phyloP scores from a whole-genome alignment of 2,329 filamentous ascomycete species.

The Cercospora sojina region DNA sequence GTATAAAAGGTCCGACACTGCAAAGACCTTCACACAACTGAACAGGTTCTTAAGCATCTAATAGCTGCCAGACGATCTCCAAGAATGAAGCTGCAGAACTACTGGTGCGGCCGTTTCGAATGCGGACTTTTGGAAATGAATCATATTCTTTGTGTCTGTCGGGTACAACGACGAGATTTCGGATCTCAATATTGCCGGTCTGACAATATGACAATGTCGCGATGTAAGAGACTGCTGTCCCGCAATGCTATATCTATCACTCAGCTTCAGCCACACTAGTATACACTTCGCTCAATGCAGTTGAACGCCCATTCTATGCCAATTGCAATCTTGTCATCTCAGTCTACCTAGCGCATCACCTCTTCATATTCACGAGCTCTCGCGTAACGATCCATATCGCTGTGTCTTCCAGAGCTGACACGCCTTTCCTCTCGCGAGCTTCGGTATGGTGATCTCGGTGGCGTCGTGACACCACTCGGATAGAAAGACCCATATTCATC shows the following conservation, averaged over 20 bases:
- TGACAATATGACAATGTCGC: not conserved
- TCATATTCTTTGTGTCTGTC: too few species aligned
- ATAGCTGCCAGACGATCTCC: too few species aligned
- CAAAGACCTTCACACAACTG: too few species aligned
- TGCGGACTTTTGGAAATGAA: too few species aligned
- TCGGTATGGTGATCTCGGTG: constrained; percentile 10
- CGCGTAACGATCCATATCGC: constrained; percentile 15
- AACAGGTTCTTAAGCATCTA: too few species aligned
- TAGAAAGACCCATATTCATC: not conserved
- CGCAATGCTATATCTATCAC: not conserved
- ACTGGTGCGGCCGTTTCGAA: too few species aligned
- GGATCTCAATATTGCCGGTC: not conserved
- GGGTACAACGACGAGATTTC: not conserved
- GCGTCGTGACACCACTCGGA: constrained; percentile 2
- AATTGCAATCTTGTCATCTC: not conserved
- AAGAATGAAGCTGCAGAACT: too few species aligned
- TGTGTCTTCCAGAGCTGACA: constrained; percentile 13
- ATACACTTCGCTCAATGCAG: not conserved
- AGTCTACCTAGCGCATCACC: not conserved
- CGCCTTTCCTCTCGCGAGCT: constrained; percentile 10
- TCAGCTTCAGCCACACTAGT: not conserved
- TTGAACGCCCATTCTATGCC: not conserved
- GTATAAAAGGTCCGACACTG: too few species aligned
- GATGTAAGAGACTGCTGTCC: not conserved
- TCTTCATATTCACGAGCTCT: constrained; percentile 16